phyloP scores from a whole-genome alignment of 352 stramenopile genomes.

The Pythium diclinum region DNA sequence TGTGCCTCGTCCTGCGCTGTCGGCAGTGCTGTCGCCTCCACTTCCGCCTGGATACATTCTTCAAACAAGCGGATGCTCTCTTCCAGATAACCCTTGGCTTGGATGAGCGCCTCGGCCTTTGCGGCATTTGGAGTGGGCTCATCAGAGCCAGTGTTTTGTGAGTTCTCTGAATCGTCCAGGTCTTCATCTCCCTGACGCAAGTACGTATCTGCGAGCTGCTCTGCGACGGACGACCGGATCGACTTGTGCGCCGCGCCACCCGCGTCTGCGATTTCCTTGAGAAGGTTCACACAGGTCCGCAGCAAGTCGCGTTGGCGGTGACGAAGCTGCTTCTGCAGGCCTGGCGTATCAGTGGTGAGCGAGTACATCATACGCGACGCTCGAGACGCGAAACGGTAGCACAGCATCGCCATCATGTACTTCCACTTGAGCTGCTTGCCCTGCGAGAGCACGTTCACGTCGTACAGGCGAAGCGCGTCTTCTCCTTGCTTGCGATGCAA shows the following conservation, averaged over 20 bases:
- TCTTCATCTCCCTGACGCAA: constrained; percentile 40
- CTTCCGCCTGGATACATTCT: constrained; percentile 47
- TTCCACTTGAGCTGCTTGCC: constrained; percentile 88
- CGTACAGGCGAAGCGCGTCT: constrained; percentile 73
- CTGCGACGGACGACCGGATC: constrained; percentile 76
- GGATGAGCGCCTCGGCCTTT: constrained; percentile 22
- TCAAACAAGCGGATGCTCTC: constrained; percentile 74
- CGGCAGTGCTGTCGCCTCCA: constrained; percentile 6
- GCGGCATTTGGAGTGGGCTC: neutral
- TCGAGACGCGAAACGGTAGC: constrained; percentile 79
- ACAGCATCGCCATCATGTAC: constrained; percentile 90
- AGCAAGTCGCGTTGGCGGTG: constrained; percentile 75
- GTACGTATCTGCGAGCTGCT: constrained; percentile 83
- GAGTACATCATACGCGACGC: constrained; percentile 64
- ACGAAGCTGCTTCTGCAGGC: constrained; percentile 61
- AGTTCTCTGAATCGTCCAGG: constrained; percentile 2
- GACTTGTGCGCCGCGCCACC: constrained; percentile 62
- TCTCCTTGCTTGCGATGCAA: constrained; percentile 79
- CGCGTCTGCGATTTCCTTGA: constrained; percentile 64
- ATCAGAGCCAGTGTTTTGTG: constrained; percentile 21
- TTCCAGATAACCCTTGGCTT: constrained; percentile 63
- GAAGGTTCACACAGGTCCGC: constrained; percentile 66
- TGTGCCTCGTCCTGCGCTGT: constrained; percentile 23
- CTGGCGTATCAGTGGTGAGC: constrained; percentile 47
- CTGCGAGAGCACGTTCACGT: constrained; percentile 78